Evolutionary conservation across 164 flowering plant species (phyloP), one percentile per base, ranked within the genome.

Genomic region (Buxus sempervirens): DNA sequence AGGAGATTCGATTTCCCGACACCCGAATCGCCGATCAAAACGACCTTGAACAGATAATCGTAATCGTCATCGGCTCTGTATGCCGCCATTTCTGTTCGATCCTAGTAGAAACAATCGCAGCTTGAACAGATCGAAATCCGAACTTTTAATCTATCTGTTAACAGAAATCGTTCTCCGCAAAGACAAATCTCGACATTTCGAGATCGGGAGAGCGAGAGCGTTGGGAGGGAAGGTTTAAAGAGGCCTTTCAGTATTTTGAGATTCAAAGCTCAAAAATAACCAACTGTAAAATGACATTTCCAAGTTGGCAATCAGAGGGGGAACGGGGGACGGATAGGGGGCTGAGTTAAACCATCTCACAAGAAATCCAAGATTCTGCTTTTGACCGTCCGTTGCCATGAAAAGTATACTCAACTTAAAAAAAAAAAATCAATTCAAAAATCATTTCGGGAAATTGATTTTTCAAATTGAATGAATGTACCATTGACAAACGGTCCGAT

Each of bases 11-110:
- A 82, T 77, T 86, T 84, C 13, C 89, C 91, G 45, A 82, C 88
- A n/a, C 89, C 89, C 9, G 89, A 88, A 62, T 87, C 91, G 0
- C 93, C 90, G 14, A 86, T 88, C 81, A 86, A 69, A 25, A 88
- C 93, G 42, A 88, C 88, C 79, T 88, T 88, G 74, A 85, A 88
- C 61, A 88, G 75, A 72, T 86, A 88, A 76, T 88, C 90, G 70
- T 86, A 88, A 75, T 88, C 90, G 59, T 86, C 89, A n/a, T 88
- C 93, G 0, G 86, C 84, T 73, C 83, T 82, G 78, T 83, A 86
- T 16, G 83, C 82, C 61, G 72, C 79, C 80, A 73, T 77, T 60
- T 28, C n/a, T 64, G 38, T 38, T 49, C 25, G 48, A 58, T 64
- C 36, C 61, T 68, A 24, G 23, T 41, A 51, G 66, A 62, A 32